Base-by-base conservation (phyloP, 2,329 filamentous ascomycete species). In the Bipolaris oryzae region DNA sequence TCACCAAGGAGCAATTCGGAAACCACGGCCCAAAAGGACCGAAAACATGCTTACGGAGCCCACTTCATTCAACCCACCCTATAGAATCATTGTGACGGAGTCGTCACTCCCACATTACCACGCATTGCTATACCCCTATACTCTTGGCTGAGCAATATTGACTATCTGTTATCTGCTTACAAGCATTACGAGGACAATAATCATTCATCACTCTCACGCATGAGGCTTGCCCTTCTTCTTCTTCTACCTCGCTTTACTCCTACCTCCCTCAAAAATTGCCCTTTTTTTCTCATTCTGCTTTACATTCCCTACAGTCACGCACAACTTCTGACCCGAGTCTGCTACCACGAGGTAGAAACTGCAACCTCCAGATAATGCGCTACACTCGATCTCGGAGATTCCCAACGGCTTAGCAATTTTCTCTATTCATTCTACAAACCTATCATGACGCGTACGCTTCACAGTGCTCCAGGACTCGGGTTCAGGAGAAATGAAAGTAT, bases 341-440 rank as follows among this genome's bases (percentile, higher is more conserved):
- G 15, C 54, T 10, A 60, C 53, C 11, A 60, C 16, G 6, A 20
- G 11, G 11, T 52, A 47, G 42, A 54, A 7, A n/a, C 54, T 21
- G 10, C 11, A 13, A 3, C 39, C 50, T 10, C 41, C 54, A 18
- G 57, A 9, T n/a, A 58, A 16, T 33, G 25, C 34, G 13, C 58
- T 42, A 28, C 58, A 60, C 16, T 44, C 45, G 3, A 25, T 48
- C 28, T 60, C 55, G 6, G 46, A 57, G 1, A 11, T n/a, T 7
- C 25, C 16, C 43, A 60, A 33, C 20, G 55, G 11, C 20, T 51
- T 16, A 10, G 39, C 34, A 23, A 55, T 55, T n/a, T 23, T 28
- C 3, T 20, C 16, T 15, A 55, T 35, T 1, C 54, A 43, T 20
- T 55, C 15, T 3, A 16, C 4, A 35, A 60, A 60, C 2, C 45